Conservation (phyloP, 2,329 filamentous ascomycete species). For the Domatiomyces catenatus region DNA sequence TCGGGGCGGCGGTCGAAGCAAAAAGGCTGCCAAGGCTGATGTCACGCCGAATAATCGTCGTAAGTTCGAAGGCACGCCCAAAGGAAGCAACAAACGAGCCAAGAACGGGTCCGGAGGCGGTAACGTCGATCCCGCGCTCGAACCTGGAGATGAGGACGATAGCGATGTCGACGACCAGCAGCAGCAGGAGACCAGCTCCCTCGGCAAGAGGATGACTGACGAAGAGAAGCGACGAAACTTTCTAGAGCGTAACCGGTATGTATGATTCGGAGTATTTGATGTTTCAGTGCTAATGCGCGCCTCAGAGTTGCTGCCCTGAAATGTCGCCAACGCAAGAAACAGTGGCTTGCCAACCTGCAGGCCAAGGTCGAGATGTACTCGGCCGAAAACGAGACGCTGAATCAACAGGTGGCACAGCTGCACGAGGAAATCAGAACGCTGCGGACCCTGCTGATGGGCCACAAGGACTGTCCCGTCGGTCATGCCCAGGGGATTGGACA, state of each 20-base stretch:
- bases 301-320: conserved; percentile 83
- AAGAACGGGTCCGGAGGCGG: conserved; percentile 41
- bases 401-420: conserved; percentile 65
- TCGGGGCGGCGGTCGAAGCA: conserved; percentile 57
- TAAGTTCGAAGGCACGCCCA: conserved; percentile 55
- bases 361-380: conserved; percentile 87
- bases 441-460: conserved; percentile 79
- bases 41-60: conserved; percentile 50
- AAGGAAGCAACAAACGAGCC: conserved; percentile 57
- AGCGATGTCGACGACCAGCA: conserved; percentile 42
- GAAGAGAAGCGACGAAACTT: conserved; percentile 99
- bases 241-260: conserved; percentile 83
- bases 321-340: conserved; percentile 95
- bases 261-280: conserved; percentile 8
- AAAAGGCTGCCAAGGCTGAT: conserved; percentile 31
- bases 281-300: conserved; percentile 17
- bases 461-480: conserved; percentile 91
- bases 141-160: conserved; percentile 39
- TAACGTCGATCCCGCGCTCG: conserved; percentile 24
- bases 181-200: conserved; percentile 30
- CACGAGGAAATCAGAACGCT: conserved; percentile 89
- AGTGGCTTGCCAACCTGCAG: conserved; percentile 92
- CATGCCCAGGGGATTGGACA: conserved; percentile 53
- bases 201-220: conserved; percentile 67
- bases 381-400: conserved; percentile 77